Conservation (phyloP, 2,329 filamentous ascomycete genomes). For the Chrysosphaeria jannelii region DNA sequence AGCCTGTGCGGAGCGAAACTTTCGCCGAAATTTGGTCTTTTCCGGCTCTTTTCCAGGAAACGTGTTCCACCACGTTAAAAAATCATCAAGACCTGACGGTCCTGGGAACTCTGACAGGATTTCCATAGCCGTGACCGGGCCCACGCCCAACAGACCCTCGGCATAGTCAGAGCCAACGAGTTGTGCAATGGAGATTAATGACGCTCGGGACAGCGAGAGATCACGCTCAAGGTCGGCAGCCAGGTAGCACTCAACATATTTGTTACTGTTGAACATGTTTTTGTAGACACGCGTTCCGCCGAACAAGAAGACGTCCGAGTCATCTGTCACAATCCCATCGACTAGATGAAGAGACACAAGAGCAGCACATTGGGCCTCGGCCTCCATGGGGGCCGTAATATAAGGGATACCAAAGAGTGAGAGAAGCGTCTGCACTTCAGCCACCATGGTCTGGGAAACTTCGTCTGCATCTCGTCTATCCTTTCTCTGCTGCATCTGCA, state of each 20-base stretch:
- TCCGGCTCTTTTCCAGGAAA: too few relatives aligned
- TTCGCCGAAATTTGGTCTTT: slow-evolving; percentile 41
- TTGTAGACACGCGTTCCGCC: slow-evolving; percentile 93
- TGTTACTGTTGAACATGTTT: slow-evolving; percentile 98
- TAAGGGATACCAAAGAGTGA: slow-evolving; percentile 83
- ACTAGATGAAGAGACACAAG: slow-evolving; percentile 65
- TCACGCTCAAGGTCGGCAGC: slow-evolving; percentile 61
- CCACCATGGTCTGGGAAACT: slow-evolving; percentile 84
- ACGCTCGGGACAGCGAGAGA: slow-evolving; percentile 56
- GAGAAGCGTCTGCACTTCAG: slow-evolving; percentile 76
- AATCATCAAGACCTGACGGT: slow-evolving; percentile 30
- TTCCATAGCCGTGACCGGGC: slow-evolving; percentile 81
- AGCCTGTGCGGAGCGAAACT: slow-evolving; percentile 52
- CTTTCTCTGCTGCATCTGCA: slow-evolving; percentile 86
- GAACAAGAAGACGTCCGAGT: slow-evolving; percentile 89
- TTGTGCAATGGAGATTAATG: slow-evolving; percentile 72
- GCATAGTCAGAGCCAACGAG: slow-evolving; percentile 87
- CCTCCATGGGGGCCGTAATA: slow-evolving; percentile 94
- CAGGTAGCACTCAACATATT: slow-evolving; percentile 92
- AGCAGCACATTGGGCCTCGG: slow-evolving; percentile 88
- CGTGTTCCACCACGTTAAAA: slow-evolving; percentile 63
- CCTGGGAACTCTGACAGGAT: slow-evolving; percentile 69
- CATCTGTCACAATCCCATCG: slow-evolving; percentile 92
- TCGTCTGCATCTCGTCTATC: slow-evolving; percentile 89
- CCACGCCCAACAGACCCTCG: slow-evolving; percentile 67